Evolutionary conservation across 2,329 filamentous ascomycete genomes (phyloP).

Genomic region (Pseudogymnoascus sp.): DNA sequence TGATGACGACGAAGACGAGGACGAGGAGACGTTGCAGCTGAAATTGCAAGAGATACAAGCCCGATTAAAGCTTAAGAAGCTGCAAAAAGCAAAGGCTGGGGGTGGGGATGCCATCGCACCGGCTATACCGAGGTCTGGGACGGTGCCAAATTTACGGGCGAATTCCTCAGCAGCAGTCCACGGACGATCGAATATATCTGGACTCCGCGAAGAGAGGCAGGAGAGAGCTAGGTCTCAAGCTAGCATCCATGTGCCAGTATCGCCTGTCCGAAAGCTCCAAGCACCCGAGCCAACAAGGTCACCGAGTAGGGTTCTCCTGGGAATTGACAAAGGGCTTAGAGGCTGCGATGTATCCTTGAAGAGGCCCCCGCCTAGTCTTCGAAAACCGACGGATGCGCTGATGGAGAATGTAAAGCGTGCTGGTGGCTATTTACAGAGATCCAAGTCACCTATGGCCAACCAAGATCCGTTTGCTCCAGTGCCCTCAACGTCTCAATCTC

Average conservation of each 20-base stretch:
- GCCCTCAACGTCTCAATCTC: conserved; percentile 19
- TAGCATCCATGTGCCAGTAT: conserved; percentile 66
- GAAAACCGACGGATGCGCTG: conserved; percentile 29
- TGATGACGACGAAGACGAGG: conserved; percentile 65
- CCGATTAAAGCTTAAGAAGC: conserved; percentile 75
- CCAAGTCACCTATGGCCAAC: conserved; percentile 28
- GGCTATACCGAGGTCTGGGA: conserved; percentile 12
- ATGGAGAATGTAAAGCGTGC: conserved; percentile 25
- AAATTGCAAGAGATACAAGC: conserved; percentile 86
- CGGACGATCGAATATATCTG: conserved; percentile 23
- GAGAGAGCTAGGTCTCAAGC: conserved; percentile 29
- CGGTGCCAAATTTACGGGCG: conserved; percentile 18
- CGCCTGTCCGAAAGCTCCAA: conserved; percentile 58
- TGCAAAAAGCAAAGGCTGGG: conserved; percentile 59
- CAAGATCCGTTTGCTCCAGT: conserved; percentile 14
- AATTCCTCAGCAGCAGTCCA: conserved; percentile 23
- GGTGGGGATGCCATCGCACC: conserved; percentile 17
- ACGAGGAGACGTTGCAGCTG: conserved; percentile 83
- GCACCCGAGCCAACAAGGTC: conserved; percentile 52
- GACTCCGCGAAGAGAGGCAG: conserved; percentile 19
- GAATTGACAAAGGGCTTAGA: conserved; percentile 81
- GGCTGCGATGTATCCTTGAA: conserved; percentile 80
- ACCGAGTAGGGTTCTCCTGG: conserved; percentile 71
- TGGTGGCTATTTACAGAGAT: conserved; percentile 40
- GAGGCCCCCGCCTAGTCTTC: conserved; percentile 44